Conservation (phyloP, 192 early-diverging fungal species). For the Coemansia sp. region DNA sequence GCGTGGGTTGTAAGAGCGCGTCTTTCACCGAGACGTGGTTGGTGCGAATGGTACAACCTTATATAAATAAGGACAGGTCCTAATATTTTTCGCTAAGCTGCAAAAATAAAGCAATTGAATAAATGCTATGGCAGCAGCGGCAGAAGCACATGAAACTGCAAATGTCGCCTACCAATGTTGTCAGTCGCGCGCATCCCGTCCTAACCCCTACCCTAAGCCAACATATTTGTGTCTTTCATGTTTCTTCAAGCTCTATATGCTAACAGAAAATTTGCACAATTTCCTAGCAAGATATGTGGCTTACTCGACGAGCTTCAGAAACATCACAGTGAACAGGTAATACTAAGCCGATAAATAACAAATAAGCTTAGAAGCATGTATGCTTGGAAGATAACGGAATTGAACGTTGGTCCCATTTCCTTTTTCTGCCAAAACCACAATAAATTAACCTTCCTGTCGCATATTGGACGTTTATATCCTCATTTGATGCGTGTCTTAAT, state of each 20-base stretch:
- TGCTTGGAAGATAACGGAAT: not conserved
- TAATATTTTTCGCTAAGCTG: not conserved
- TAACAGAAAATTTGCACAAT: not conserved
- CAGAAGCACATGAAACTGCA: not conserved
- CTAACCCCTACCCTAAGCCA: not conserved
- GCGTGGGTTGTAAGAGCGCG: not conserved
- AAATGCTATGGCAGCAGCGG: not conserved
- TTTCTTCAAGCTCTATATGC: not conserved
- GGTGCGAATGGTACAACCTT: not conserved
- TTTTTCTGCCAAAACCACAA: not conserved
- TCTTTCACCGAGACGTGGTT: not conserved
- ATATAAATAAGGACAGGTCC: not conserved
- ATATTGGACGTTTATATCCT: not conserved
- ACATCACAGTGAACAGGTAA: not conserved
- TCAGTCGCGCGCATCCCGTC: not conserved
- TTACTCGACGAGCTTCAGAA: not conserved
- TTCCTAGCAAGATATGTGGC: not conserved
- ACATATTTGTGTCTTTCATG: not conserved
- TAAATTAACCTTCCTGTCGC: not conserved
- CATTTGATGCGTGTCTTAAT: not conserved
- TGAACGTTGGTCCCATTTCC: not conserved
- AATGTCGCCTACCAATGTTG: not conserved
- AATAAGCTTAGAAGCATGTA: not conserved
- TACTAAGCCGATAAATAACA: not conserved
- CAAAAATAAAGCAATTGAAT: not conserved